A percentile compares a stretch with the other conserved stretches of the same genome.
Evolutionary conservation across 2,329 filamentous ascomycete genomes (phyloP).

Genomic region (Colletotrichum musicola): DNA sequence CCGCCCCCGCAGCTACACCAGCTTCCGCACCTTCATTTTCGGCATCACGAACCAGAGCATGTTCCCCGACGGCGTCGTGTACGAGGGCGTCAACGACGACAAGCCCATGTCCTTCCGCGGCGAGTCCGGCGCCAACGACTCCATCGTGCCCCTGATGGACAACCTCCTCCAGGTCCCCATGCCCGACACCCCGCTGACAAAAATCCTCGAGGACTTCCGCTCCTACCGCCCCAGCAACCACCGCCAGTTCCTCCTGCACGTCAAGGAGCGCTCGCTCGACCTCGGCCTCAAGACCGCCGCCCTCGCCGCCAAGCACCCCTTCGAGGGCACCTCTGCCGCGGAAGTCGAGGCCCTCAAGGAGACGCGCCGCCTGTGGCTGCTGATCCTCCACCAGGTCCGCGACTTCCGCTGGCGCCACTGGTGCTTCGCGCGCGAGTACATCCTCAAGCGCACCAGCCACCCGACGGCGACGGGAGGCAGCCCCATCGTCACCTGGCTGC

Average conservation of each 20-base stretch:
- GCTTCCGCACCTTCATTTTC: constrained; percentile 96
- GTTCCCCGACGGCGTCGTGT: constrained; percentile 93
- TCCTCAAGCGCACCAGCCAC: constrained; percentile 81
- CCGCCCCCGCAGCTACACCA: constrained; percentile 85
- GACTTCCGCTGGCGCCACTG: constrained; percentile 88
- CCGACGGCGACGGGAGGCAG: constrained; percentile 85
- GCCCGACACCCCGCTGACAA: constrained; percentile 89
- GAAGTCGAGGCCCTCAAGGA: constrained; percentile 61
- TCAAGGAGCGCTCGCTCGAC: constrained; percentile 64
- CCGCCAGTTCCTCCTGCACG: constrained; percentile 83
- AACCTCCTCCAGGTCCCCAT: constrained; percentile 88
- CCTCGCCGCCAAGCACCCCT: constrained; percentile 48
- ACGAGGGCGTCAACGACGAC: constrained; percentile 81
- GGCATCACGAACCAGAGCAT: constrained; percentile 94
- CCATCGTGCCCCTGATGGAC: constrained; percentile 91
- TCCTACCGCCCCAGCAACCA: constrained; percentile 91
- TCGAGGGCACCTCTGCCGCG: constrained; percentile 40
- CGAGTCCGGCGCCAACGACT: constrained; percentile 94
- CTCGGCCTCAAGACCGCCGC: constrained; percentile 71
- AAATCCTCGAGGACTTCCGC: constrained; percentile 89
- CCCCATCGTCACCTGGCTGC: constrained; percentile 87
- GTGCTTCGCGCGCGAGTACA: constrained; percentile 89
- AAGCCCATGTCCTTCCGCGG: constrained; percentile 86
- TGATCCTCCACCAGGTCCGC: constrained; percentile 79
- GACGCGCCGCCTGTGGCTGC: constrained; percentile 71